Conservation (phyloP, 2,329 filamentous ascomycete genomes). For the Trichoderma cornu-damae region DNA sequence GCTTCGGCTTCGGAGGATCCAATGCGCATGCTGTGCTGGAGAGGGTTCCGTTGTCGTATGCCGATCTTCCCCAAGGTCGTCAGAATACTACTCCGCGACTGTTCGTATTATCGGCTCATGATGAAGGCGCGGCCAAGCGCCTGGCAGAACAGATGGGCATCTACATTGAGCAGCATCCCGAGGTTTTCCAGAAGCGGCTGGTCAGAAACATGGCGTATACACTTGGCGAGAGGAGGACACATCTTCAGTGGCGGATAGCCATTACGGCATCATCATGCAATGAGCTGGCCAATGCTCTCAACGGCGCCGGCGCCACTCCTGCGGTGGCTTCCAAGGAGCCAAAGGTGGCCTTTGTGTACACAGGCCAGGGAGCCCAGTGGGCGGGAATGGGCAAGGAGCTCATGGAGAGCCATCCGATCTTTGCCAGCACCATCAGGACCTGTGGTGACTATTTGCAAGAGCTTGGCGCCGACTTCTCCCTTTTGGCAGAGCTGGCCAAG, state of each 20-base stretch:
- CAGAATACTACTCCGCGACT: constrained; percentile 30
- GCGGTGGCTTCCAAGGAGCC: constrained; percentile 21
- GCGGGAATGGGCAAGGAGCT: constrained; percentile 37
- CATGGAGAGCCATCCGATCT: constrained; percentile 33
- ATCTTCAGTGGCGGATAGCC: constrained; percentile 41
- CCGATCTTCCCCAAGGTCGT: constrained; percentile 17
- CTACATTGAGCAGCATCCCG: constrained; percentile 39
- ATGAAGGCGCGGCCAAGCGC: constrained; percentile 32
- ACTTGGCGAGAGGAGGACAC: constrained; percentile 41
- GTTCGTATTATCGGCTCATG: constrained; percentile 41
- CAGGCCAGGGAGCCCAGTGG: constrained; percentile 40
- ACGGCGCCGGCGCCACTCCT: constrained; percentile 27
- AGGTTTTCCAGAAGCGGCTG: constrained; percentile 40
- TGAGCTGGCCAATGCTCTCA: constrained; percentile 42
- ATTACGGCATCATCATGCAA: constrained; percentile 41
- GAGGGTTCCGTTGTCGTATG: constrained; percentile 7
- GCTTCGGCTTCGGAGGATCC: constrained; percentile 44
- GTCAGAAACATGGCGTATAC: constrained; percentile 47
- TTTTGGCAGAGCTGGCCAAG: constrained; percentile 36
- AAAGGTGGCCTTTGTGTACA: constrained; percentile 34
- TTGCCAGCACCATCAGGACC: constrained; percentile 30
- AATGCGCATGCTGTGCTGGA: constrained; percentile 43
- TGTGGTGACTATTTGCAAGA: constrained; percentile 32
- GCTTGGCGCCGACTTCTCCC: constrained; percentile 35
- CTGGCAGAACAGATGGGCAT: constrained; percentile 33